Evolutionary conservation across 768 basidiomycete genomes (phyloP), one percentile per base, ranked within the genome.

Genomic region (Collybiopsis luxurians): DNA sequence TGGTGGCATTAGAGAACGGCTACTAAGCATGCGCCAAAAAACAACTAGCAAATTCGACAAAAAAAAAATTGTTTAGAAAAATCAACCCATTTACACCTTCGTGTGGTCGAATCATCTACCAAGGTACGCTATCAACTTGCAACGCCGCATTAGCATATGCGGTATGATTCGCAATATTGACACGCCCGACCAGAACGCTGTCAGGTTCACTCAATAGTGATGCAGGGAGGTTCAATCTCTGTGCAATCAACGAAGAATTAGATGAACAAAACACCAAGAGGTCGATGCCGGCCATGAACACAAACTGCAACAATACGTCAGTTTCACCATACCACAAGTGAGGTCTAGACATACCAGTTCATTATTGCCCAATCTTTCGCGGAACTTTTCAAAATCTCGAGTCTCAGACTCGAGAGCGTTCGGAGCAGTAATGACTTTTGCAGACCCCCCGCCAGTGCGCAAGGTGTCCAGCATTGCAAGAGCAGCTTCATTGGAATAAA

Each of bases 191-290:
- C n/a, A 89, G 64, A 19, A 85, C 67, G 45, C 73, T 76, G 17
- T 68, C 73, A 7, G 74, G 66, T 17, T 74, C 68, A 23, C 77
- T 77, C 39, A 78, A 68, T 5, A 86, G 74, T 44, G 65, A 58
- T 19, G 77, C 61, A 0, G 82, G 79, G 1, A 84, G 68, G 54
- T 79, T 82, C 26, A 89, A 71, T 51, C 77, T 75, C 57, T 82
- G 77, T 19, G 72, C 68, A 15, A 85, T 67, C 19, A 71, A 61
- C 15, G 63, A 55, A 59, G 79, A 83, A 57, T 75, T 74, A 4
- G 85, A 81, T 9, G 84, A 80, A 57, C 81, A 86, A 59, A 88
- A 77, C 3, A 79, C 84, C 27, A 86, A 74, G n/a, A 83, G 71
- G 51, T 79, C 77, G 12, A 67, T 62, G 7, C 80, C 81, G 23